Conservation (phyloP, 202 grass and related monocot genomes). For the Schoenoplectus triqueter region DNA sequence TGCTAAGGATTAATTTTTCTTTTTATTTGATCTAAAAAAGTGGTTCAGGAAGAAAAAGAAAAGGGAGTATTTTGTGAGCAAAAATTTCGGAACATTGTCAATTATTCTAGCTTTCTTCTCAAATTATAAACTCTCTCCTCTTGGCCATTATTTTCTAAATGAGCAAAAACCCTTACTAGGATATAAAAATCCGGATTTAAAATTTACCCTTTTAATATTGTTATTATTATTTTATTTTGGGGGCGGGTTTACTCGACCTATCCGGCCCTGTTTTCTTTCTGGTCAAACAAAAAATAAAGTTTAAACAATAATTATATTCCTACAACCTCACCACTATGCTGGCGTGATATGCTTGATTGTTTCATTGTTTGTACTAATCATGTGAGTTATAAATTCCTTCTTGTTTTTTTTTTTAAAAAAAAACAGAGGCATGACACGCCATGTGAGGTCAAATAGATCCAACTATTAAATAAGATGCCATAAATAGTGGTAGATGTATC, state of each 20-base stretch:
- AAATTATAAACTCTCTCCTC: neutral
- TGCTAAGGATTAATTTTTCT: too few species aligned
- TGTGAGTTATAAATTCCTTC: neutral
- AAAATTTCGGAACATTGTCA: too few species aligned
- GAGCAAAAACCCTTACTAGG: neutral
- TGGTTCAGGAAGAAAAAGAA: too few species aligned
- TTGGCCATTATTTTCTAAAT: neutral
- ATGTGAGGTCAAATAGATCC: constrained; percentile 34
- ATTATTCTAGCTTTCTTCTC: neutral
- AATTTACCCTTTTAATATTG: neutral
- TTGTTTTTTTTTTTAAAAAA: neutral
- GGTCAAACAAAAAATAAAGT: neutral
- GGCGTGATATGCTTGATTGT: neutral
- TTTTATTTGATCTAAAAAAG: too few species aligned
- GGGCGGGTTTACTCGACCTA: neutral
- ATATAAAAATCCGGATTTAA: neutral
- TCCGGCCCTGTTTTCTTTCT: neutral
- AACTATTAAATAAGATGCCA: constrained; percentile 32
- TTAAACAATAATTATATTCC: neutral
- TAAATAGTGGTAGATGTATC: constrained; percentile 26
- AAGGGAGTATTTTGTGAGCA: too few species aligned
- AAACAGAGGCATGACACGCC: constrained; percentile 22
- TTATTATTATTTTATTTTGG: neutral
- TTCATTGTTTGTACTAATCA: neutral
- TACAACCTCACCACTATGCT: neutral